These are phyloP conservation scores for Bruguiera parviflora DNA, from an alignment of 345 rosid species.

Conservation along the genomic window DNA sequence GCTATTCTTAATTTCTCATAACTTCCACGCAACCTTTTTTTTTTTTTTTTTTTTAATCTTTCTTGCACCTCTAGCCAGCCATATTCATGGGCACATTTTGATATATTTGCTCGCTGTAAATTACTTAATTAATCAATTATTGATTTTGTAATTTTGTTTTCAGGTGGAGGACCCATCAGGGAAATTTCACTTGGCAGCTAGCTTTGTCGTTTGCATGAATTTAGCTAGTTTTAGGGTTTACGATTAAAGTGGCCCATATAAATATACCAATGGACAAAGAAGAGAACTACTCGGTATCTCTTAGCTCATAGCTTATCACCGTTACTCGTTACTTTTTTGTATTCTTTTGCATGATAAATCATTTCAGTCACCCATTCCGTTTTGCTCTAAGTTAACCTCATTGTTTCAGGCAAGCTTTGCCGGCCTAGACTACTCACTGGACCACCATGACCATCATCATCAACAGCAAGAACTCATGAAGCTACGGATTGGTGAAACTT, in stretches of 20 bases:
- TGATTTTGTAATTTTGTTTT: not conserved
- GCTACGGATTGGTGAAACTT: slow-evolving; percentile 30
- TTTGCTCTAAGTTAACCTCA: slow-evolving; percentile 26
- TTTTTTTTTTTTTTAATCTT: not conserved
- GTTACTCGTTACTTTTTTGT: slow-evolving; percentile 10
- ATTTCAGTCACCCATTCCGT: slow-evolving; percentile 21
- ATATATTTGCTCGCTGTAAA: not conserved
- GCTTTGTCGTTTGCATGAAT: slow-evolving; percentile 27
- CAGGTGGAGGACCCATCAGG: slow-evolving; percentile 18
- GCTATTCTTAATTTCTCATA: not conserved
- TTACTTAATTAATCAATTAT: not conserved
- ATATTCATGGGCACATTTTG: not conserved
- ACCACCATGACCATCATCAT: slow-evolving; percentile 23
- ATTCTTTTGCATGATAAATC: slow-evolving; percentile 24
- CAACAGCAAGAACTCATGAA: slow-evolving; percentile 21
- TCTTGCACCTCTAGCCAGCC: not conserved
- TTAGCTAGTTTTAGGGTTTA: slow-evolving; percentile 16
- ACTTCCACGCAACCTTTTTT: slow-evolving; percentile 15
- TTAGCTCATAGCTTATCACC: slow-evolving; percentile 5
- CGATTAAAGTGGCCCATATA: slow-evolving; percentile 9
- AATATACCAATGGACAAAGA: slow-evolving; percentile 60
- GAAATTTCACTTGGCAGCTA: slow-evolving; percentile 13
- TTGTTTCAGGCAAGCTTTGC: slow-evolving; percentile 45
- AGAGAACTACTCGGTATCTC: slow-evolving; percentile 61
- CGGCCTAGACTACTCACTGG: slow-evolving; percentile 45